Evolutionary conservation across 352 stramenopile genomes (phyloP).

Genomic region (Globisporangium alternatum): DNA sequence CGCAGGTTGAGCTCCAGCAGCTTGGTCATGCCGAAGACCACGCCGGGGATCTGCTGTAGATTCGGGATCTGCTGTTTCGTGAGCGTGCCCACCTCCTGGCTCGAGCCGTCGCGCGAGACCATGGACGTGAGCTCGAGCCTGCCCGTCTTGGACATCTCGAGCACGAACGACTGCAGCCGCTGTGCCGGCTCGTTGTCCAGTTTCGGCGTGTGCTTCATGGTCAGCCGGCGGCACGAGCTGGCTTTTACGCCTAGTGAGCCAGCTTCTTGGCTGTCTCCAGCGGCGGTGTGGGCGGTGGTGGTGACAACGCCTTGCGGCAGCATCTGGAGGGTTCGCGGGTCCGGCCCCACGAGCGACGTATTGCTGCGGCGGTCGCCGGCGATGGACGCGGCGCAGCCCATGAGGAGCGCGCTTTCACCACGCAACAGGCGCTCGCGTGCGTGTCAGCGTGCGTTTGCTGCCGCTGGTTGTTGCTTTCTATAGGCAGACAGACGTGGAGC

Average conservation of each 20-base stretch:
- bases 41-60: conserved; percentile 46
- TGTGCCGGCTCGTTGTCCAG: conserved; percentile 28
- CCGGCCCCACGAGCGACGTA: conserved; percentile 3
- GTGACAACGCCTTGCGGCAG: background rate
- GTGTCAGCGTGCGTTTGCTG: too few relatives aligned
- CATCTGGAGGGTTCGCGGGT: conserved; percentile 5
- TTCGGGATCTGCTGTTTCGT: conserved; percentile 43
- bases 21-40: conserved; percentile 57
- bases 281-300: background rate
- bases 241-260: background rate
- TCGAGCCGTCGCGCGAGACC: conserved; percentile 36
- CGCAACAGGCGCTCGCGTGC: background rate
- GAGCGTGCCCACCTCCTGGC: conserved; percentile 41
- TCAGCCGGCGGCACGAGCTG: conserved; percentile 12
- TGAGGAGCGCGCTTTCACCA: conserved; percentile 1
- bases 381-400: conserved; percentile 30
- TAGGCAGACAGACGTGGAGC: background rate
- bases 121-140: conserved; percentile 64
- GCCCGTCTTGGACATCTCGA: conserved; percentile 48
- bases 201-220: conserved; percentile 28
- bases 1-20: conserved; percentile 62
- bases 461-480: background rate
- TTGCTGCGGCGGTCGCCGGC: conserved; percentile 2
- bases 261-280: background rate
- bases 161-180: conserved; percentile 38